These are phyloP conservation scores for Lepiota venenata DNA, from an alignment of 768 basidiomycete genomes.

Conservation along the genomic window DNA sequence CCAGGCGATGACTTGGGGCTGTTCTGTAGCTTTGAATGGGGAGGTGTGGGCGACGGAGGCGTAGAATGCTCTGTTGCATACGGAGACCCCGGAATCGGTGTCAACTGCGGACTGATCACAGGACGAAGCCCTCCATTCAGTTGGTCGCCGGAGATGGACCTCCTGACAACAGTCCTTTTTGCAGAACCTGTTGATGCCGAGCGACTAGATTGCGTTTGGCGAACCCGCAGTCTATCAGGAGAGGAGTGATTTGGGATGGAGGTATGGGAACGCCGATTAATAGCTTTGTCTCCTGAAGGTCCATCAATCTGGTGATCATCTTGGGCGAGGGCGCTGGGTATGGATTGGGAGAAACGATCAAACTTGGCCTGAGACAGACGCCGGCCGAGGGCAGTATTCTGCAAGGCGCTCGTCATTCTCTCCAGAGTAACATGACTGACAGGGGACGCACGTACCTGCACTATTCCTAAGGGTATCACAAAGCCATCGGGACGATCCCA, in stretches of 20 bases:
- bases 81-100: slow-evolving; percentile 69
- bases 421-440: background rate
- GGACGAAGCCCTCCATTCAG: slow-evolving; percentile 9
- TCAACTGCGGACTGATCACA: slow-evolving; percentile 38
- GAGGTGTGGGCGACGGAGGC: slow-evolving; percentile 46
- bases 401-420: background rate
- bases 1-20: slow-evolving; percentile 18
- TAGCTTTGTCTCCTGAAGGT: slow-evolving; percentile 4
- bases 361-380: slow-evolving; percentile 27
- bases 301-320: slow-evolving; percentile 23
- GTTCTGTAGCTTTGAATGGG: slow-evolving; percentile 24
- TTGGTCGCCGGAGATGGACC: slow-evolving; percentile 19
- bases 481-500: slow-evolving; percentile 92
- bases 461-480: slow-evolving; percentile 85
- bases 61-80: slow-evolving; percentile 59
- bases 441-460: slow-evolving; percentile 57
- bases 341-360: slow-evolving; percentile 37
- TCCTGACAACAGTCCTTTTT: slow-evolving; percentile 20
- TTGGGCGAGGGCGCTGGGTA: slow-evolving; percentile 20
- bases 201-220: slow-evolving; percentile 28
- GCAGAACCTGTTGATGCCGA: slow-evolving; percentile 18
- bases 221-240: slow-evolving; percentile 20
- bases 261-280: slow-evolving; percentile 33
- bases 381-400: slow-evolving; percentile 16
- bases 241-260: slow-evolving; percentile 26